Percentiles rank a stretch among this genome's conserved stretches.
Conservation (phyloP, 2,329 filamentous ascomycete genomes). For the Penicillium janthinellum region DNA sequence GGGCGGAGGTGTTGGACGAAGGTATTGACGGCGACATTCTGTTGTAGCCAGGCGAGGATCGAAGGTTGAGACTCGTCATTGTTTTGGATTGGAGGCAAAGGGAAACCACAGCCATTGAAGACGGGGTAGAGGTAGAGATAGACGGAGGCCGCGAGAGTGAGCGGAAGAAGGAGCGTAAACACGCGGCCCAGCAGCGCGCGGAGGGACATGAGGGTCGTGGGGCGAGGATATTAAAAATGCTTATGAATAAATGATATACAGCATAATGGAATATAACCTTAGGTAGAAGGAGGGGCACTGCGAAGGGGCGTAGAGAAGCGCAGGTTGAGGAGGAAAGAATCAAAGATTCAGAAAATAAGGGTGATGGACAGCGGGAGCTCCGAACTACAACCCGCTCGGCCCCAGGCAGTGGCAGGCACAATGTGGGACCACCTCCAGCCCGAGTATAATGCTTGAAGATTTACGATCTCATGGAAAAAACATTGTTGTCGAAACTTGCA, state of each 20-base stretch:
- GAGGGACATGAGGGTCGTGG: conserved; percentile 51
- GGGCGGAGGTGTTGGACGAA: conserved; percentile 40
- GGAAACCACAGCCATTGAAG: conserved; percentile 79
- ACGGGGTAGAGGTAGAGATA: conserved; percentile 89
- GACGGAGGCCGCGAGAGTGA: conserved; percentile 69
- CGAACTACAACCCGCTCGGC: not conserved
- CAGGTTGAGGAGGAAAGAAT: not conserved
- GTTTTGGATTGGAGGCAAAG: conserved; percentile 45
- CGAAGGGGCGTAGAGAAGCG: conserved; percentile 3
- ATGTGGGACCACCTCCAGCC: not conserved
- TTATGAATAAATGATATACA: conserved; percentile 20
- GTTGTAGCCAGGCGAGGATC: conserved; percentile 6
- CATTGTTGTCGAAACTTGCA: too few relatives aligned
- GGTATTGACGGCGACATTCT: conserved; percentile 36
- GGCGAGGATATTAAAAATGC: conserved; percentile 10
- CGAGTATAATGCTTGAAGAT: too few relatives aligned
- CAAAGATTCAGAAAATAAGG: not conserved
- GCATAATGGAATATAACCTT: conserved; percentile 19
- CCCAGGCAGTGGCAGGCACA: too few relatives aligned
- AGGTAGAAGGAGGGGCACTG: not conserved
- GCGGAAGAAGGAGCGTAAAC: conserved; percentile 58
- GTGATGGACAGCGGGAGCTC: conserved; percentile 7
- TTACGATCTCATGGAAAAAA: too few relatives aligned
- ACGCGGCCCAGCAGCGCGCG: conserved; percentile 49
- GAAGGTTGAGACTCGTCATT: not conserved